Conservation (phyloP, 2,329 filamentous ascomycete species). For the Leptographium flavum region DNA sequence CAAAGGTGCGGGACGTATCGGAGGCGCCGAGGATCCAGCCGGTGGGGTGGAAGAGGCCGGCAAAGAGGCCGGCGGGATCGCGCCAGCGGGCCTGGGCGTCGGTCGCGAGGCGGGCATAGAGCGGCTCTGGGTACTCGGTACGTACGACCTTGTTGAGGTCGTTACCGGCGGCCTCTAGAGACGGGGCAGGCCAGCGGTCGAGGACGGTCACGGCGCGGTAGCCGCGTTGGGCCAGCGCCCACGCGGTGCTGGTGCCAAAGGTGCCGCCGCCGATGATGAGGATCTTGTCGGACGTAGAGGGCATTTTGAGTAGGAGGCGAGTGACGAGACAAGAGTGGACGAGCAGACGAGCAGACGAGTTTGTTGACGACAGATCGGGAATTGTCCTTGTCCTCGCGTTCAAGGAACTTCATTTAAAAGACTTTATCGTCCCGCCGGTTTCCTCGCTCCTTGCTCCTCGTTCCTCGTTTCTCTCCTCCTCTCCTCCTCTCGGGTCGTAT, state of each 20-base stretch:
- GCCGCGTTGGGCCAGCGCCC: conserved; percentile 27
- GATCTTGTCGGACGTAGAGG: conserved; percentile 11
- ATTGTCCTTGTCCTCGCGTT: no score
- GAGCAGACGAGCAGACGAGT: no score
- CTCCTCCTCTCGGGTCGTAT: no score
- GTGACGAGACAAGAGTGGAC: no score
- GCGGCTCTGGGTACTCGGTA: conserved; percentile 42
- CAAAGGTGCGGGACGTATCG: background rate
- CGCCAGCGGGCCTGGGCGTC: conserved; percentile 1
- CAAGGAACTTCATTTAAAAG: no score
- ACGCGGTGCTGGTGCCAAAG: conserved; percentile 35
- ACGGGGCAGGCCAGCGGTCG: conserved; percentile 28
- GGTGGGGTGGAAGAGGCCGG: conserved; percentile 4
- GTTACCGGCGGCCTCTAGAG: conserved; percentile 33
- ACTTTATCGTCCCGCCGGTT: no score
- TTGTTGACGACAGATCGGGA: no score
- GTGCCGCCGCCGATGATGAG: conserved; percentile 29
- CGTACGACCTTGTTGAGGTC: conserved; percentile 49
- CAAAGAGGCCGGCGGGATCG: conserved; percentile 1
- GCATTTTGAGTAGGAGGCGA: background rate
- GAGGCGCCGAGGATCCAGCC: conserved; percentile 5
- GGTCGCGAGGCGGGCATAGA: conserved; percentile 35
- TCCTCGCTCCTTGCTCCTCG: no score
- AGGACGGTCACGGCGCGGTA: conserved; percentile 32
- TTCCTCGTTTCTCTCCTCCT: no score